Evolutionary conservation across 345 rosid genomes (phyloP).

Genomic region (Punica granatum): DNA sequence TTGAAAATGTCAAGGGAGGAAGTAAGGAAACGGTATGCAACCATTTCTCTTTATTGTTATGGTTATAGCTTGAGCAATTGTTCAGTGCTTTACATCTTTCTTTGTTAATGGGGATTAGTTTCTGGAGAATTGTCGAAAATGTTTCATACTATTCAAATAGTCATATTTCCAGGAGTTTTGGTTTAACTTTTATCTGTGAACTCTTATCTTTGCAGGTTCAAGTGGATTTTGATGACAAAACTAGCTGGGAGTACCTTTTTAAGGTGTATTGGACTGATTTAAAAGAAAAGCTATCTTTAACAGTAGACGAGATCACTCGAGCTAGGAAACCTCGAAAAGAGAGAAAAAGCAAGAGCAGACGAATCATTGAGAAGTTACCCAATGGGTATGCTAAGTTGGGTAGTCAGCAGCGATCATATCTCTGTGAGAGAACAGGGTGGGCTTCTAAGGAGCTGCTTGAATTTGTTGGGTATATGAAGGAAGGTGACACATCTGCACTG

Average conservation of each 20-base stretch:
- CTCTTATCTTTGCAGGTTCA: constrained; percentile 43
- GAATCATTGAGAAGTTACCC: not conserved
- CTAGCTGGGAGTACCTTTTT: constrained; percentile 98
- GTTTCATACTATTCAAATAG: not conserved
- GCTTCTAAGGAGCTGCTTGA: constrained; percentile 84
- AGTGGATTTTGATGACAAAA: constrained; percentile 92
- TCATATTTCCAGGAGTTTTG: not conserved
- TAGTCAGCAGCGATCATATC: not conserved
- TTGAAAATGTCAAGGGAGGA: constrained; percentile 50
- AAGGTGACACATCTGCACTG: constrained; percentile 56
- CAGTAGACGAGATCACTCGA: constrained; percentile 52
- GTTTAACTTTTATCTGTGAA: not conserved
- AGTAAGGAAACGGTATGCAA: constrained; percentile 57
- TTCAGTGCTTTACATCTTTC: not conserved
- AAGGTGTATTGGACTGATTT: constrained; percentile 77
- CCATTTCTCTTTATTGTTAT: not conserved
- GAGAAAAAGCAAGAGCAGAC: not conserved
- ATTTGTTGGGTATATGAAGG: constrained; percentile 64
- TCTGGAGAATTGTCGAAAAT: not conserved
- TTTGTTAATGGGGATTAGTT: not conserved
- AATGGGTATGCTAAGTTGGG: constrained; percentile 2
- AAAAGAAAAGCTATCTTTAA: constrained; percentile 66
- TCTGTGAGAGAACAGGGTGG: constrained; percentile 28
- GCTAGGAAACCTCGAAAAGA: constrained; percentile 77
- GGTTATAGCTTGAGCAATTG: not conserved